Evolutionary conservation across 169 alveolate genomes (phyloP).

Genomic region (Eimeria tenella): DNA sequence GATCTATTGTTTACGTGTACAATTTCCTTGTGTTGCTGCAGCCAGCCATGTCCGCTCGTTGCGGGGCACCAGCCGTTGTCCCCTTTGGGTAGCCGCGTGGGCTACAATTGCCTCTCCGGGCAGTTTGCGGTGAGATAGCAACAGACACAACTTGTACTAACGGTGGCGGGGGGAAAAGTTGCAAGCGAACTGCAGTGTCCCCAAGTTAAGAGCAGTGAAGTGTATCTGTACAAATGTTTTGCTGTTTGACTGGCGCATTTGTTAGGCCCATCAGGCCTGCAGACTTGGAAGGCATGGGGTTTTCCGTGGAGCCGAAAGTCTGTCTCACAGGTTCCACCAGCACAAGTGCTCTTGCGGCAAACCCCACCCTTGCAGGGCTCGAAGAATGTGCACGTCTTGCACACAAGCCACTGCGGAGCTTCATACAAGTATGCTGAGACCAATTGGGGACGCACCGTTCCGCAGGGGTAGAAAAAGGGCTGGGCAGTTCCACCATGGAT

Average conservation of each 20-base stretch:
- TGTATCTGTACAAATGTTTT: not conserved
- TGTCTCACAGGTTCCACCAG: slow-evolving; percentile 44
- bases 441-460: not conserved
- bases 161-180: not conserved
- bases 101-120: slow-evolving; percentile 66
- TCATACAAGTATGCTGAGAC: slow-evolving; percentile 43
- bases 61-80: slow-evolving; percentile 55
- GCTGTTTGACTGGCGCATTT: not conserved
- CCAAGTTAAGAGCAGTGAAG: not conserved
- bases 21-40: not conserved
- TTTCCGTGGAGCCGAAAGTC: slow-evolving; percentile 8
- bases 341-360: slow-evolving; percentile 45
- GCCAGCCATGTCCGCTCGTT: slow-evolving; percentile 51
- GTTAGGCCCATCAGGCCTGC: slow-evolving; percentile 36
- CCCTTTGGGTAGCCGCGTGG: slow-evolving; percentile 74
- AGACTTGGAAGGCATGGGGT: slow-evolving; percentile 47
- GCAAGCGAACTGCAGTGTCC: no score
- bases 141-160: no score
- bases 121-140: slow-evolving; percentile 16
- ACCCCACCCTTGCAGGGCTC: slow-evolving; percentile 66
- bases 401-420: slow-evolving; percentile 38
- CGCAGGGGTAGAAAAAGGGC: not conserved
- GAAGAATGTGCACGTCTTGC: slow-evolving; percentile 60
- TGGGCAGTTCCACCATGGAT: not conserved
- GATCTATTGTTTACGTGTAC: not conserved